Percentiles rank a stretch among this genome's conserved stretches.
phyloP scores from a whole-genome alignment of 441 rosid genomes.

The Erodium chrysanthum region DNA sequence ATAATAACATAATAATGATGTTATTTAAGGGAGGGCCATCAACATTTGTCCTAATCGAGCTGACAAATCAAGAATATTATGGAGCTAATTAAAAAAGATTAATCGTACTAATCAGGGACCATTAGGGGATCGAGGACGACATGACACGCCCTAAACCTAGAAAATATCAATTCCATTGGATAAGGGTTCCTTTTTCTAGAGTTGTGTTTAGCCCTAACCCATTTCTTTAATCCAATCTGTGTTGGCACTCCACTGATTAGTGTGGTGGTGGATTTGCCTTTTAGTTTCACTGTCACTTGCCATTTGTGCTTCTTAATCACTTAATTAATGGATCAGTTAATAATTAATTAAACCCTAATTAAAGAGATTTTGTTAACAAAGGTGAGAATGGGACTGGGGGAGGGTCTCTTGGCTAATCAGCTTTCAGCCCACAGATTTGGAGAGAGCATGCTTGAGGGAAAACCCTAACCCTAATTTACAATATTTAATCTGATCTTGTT shows the following conservation, averaged over 20 bases:
- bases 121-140: slow-evolving; percentile 13
- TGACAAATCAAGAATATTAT: slow-evolving; percentile 18
- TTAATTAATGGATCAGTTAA: not conserved
- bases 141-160: slow-evolving; percentile 33
- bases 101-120: slow-evolving; percentile 22
- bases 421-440: no score
- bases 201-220: slow-evolving; percentile 16
- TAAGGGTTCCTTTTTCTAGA: slow-evolving; percentile 22
- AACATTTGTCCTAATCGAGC: slow-evolving; percentile 18
- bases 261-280: slow-evolving; percentile 24
- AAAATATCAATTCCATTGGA: slow-evolving; percentile 37
- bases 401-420: no score
- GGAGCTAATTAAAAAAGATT: not conserved
- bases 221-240: slow-evolving; percentile 10
- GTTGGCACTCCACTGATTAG: slow-evolving; percentile 36
- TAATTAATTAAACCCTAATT: no score
- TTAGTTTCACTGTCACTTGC: slow-evolving; percentile 8
- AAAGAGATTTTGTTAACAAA: no score
- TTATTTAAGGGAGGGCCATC: no score
- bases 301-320: not conserved
- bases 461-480: not conserved
- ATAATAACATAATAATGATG: no score
- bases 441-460: no score
- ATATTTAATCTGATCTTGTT: no score
- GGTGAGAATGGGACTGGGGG: no score